phyloP scores from a whole-genome alignment of 139 green algal genomes.

The Mychonastes homosphaera region DNA sequence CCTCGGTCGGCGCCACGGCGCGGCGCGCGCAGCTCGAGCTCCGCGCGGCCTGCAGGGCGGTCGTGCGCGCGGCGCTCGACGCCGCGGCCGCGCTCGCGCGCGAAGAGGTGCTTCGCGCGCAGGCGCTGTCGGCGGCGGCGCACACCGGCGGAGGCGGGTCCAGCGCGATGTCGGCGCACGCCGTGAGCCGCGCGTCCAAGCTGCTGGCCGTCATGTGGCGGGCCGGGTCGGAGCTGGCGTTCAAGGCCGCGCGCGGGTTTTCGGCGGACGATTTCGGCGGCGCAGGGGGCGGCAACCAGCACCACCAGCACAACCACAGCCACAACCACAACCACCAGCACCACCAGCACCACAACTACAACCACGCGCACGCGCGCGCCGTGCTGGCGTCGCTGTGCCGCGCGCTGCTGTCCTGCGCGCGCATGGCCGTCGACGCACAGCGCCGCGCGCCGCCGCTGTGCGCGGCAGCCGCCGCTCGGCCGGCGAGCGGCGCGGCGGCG shows the following conservation, averaged over 20 bases:
- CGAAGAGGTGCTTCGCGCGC: background rate
- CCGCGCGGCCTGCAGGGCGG: background rate
- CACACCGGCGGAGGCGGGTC: background rate
- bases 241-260: conserved; percentile 5
- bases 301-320: too few species aligned
- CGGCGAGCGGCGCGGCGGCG: too few species aligned
- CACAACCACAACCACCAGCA: too few species aligned
- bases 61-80: background rate
- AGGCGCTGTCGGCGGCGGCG: background rate
- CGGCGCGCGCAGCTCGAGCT: background rate
- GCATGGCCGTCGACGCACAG: background rate
- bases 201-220: conserved; percentile 9
- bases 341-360: too few species aligned
- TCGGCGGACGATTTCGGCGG: background rate
- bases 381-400: conserved; percentile 2
- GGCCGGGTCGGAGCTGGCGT: conserved; percentile 6
- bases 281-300: conserved; percentile 6
- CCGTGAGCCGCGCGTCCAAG: background rate
- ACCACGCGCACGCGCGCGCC: conserved; percentile 1
- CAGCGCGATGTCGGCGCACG: background rate
- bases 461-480: too few species aligned
- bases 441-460: too few species aligned
- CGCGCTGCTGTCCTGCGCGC: conserved; percentile 1
- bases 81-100: background rate
- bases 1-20: background rate